Percentiles rank a stretch among this genome's conserved stretches.
phyloP scores from a whole-genome alignment of 1,284 basidiomycete genomes.

The Leccinum laetum region DNA sequence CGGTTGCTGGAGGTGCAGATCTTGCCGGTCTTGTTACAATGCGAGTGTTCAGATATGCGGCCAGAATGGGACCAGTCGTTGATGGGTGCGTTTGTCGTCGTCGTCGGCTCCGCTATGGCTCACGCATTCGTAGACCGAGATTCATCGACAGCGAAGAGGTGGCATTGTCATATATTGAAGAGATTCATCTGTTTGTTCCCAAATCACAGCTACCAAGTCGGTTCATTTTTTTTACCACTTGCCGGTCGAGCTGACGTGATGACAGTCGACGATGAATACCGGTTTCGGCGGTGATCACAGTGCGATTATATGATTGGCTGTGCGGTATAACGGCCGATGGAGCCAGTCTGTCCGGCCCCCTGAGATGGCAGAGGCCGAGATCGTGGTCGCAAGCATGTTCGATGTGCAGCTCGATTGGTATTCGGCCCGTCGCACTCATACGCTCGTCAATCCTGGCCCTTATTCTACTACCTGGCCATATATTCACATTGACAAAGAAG shows the following conservation, averaged over 20 bases:
- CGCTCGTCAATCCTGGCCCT: too few species aligned
- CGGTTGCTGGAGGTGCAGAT: constrained; percentile 68
- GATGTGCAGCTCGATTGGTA: too few species aligned
- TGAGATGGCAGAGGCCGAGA: too few species aligned
- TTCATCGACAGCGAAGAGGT: constrained; percentile 65
- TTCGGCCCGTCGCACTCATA: too few species aligned
- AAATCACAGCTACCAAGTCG: constrained; percentile 74
- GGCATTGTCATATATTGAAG: constrained; percentile 69
- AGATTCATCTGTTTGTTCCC: constrained; percentile 76
- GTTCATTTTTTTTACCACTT: neutral
- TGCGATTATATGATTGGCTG: too few species aligned
- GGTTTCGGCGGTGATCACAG: too few species aligned
- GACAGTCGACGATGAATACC: constrained; percentile 38
- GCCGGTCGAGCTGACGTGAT: neutral
- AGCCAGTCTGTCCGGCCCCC: too few species aligned
- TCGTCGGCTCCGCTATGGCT: neutral
- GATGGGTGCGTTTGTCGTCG: too few species aligned
- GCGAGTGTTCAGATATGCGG: constrained; percentile 84
- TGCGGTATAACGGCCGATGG: too few species aligned
- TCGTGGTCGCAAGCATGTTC: too few species aligned
- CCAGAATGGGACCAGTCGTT: constrained; percentile 62
- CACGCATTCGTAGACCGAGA: constrained; percentile 60
- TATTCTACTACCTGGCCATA: too few species aligned
- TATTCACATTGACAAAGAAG: too few species aligned
- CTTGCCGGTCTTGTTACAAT: constrained; percentile 79